Base-by-base conservation (phyloP, 2,329 filamentous ascomycete genomes). In the Aspergillus ruber region DNA sequence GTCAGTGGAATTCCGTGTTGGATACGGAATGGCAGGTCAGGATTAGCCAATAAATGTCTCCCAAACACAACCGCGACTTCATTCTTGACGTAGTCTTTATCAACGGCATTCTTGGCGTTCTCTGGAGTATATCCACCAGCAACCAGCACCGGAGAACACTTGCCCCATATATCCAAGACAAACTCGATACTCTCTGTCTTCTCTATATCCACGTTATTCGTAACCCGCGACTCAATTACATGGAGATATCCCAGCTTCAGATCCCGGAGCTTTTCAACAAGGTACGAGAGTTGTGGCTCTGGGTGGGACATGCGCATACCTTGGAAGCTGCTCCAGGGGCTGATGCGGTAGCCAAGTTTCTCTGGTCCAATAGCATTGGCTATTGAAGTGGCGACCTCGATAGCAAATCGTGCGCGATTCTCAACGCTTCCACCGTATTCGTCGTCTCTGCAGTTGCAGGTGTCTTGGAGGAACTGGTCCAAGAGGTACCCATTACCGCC, bases 171-270 rank as follows among this genome's bases (percentile, higher is more conserved):
- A 48, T 73, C 59, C 47, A 74, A 46, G 38, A 72, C 49, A 49
- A 68, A 71, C 32, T 71, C 63, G 35, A 73, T 56, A 1, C 63
- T 55, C 3, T 62, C 49, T 2, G 7, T 23, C 20, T 39, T 41
- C n/a, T 46, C 8, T 3, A 41, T 27, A 10, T 46, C 39, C n/a
- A 40, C 27, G 40, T 33, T 46, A 6, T 40, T 32, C 10, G n/a
- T 27, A 17, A 46, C 63, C 0, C 79, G 73, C 0, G 78, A 74
- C 52, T 85, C 79, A 6, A 85, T 64, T 0, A 83, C 52, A 57
- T 83, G 80, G 1, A 85, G 58, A 55, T 82, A 84, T 0, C 79
- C 74, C 9, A 85, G 64, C 0, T 74, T 70, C 1, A 81, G 58
- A 9, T 67, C 62, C 50, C 72, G 75, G 5, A 82, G 65, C 21